These are phyloP conservation scores for Penicillium occitanis DNA, from an alignment of 2,329 filamentous ascomycete species.

Conservation along the genomic window DNA sequence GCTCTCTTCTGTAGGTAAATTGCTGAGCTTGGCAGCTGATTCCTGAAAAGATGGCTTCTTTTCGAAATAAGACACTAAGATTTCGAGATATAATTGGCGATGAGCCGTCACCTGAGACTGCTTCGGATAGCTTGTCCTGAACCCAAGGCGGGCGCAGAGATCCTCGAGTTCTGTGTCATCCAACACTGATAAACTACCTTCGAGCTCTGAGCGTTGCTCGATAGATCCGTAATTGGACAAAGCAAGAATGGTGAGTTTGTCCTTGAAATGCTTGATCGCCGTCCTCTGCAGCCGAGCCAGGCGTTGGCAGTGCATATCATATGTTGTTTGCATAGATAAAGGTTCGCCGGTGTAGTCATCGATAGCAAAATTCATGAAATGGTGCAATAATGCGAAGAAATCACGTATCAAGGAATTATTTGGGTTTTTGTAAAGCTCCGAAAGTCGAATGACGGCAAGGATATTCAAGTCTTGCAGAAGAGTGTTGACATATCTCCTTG, in stretches of 20 bases:
- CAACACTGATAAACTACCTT: conserved; percentile 69
- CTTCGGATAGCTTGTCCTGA: conserved; percentile 79
- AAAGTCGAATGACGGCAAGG: conserved; percentile 72
- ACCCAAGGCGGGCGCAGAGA: conserved; percentile 69
- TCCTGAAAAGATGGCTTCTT: conserved; percentile 81
- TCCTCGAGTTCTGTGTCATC: conserved; percentile 71
- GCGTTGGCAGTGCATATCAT: conserved; percentile 73
- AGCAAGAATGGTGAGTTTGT: conserved; percentile 86
- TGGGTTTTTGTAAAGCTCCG: conserved; percentile 72
- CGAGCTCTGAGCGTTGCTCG: conserved; percentile 74
- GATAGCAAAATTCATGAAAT: conserved; percentile 85
- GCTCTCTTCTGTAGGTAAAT: conserved; percentile 78
- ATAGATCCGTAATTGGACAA: conserved; percentile 91
- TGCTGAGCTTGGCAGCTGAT: conserved; percentile 64
- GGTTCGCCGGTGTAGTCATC: conserved; percentile 87
- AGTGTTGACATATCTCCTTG: conserved; percentile 87
- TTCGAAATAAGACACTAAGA: conserved; percentile 73
- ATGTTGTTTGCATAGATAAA: conserved; percentile 68
- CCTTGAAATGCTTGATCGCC: conserved; percentile 77
- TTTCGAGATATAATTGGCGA: conserved; percentile 57
- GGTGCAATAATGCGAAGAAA: conserved; percentile 73
- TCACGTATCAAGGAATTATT: conserved; percentile 77
- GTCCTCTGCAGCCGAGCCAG: conserved; percentile 78
- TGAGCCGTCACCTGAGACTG: conserved; percentile 64
- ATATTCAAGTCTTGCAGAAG: conserved; percentile 83